Evolutionary conservation across 768 basidiomycete genomes (phyloP), one percentile per base, ranked within the genome.

Genomic region (Asterophora parasitica): DNA sequence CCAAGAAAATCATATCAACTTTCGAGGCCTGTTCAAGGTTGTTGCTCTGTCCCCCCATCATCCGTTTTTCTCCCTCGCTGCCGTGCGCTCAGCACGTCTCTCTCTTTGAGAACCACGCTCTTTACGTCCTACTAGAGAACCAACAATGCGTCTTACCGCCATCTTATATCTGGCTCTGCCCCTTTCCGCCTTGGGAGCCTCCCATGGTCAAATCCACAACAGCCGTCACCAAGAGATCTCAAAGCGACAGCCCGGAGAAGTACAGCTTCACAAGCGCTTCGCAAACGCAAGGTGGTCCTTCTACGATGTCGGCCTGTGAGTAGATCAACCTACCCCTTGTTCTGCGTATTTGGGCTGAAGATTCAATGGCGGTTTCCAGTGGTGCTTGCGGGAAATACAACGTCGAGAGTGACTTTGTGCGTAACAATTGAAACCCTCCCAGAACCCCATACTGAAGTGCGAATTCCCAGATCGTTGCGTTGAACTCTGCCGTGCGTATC

Each of bases 351-450:
- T 20, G 28, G 20, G 30, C 23, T 48, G 11, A 12, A 46, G 5
- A 30, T 43, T 33, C 2, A 15, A 44, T 26, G 9, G 33, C 33
- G 44, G 38, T 51, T 10, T 55, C 11, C 51, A 82, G 80, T 32
- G 81, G 81, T 58, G 80, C 82, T 37, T 83, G 81, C 54, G 81
- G 81, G 16, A 27, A 64, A 5, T 19, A 1, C 8, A 81, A 69
- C 55, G 46, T 35, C 0, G 41, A 67, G 31, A 54, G 48, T 34
- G 77, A 81, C 52, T 79, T 65, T 38, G 78, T 80, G 53, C 48
- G 74, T 66, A 19, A 6, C 28, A 41, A 37, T 27, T 4, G 28
- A 8, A 5, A 4, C 39, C 4, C 38, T 30, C 34, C 7, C 15
- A 10, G 17, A 23, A 23, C 23, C 23, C 33, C 42, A 11, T 49